Evolutionary conservation across 495 filamentous ascomycete species (phyloP).

Genomic region (Penicillium dipodomyicola): DNA sequence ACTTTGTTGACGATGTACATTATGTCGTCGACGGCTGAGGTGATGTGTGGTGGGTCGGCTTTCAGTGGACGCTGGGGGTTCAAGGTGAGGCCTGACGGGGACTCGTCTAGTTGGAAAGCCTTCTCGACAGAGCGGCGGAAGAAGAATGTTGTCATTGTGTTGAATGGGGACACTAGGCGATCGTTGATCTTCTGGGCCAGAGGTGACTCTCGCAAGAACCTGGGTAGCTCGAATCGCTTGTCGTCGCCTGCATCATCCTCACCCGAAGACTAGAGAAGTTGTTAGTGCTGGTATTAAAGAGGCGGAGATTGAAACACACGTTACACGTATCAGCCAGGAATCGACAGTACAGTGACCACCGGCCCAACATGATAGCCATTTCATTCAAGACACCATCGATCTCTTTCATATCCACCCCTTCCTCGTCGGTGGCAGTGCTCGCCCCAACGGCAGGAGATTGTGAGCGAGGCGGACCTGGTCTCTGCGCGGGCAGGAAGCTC

Average conservation of each 20-base stretch:
- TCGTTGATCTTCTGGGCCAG: constrained; percentile 71
- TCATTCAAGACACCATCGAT: constrained; percentile 83
- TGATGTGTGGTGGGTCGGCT: constrained; percentile 83
- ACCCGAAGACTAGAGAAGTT: constrained; percentile 15
- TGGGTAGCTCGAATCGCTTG: constrained; percentile 51
- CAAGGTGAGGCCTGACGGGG: constrained; percentile 74
- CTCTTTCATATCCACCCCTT: constrained; percentile 93
- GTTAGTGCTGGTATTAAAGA: constrained; percentile 21
- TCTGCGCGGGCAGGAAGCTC: constrained; percentile 76
- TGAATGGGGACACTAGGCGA: constrained; percentile 74
- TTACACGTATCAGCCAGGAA: constrained; percentile 83
- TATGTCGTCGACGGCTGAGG: constrained; percentile 93
- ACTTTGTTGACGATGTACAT: constrained; percentile 99
- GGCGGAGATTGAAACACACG: constrained; percentile 47
- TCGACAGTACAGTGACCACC: constrained; percentile 88
- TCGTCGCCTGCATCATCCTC: constrained; percentile 32
- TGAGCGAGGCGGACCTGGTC: constrained; percentile 52
- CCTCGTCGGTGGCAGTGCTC: constrained; percentile 64
- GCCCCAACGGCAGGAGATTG: constrained; percentile 65
- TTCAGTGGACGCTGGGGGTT: constrained; percentile 63
- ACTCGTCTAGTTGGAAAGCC: constrained; percentile 96
- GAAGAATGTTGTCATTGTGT: constrained; percentile 89
- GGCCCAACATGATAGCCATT: constrained; percentile 82
- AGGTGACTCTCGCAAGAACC: constrained; percentile 69
- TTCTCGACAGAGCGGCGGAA: constrained; percentile 94